Conservation (phyloP, 140 eudicot species). For the Flaveria floridana region DNA sequence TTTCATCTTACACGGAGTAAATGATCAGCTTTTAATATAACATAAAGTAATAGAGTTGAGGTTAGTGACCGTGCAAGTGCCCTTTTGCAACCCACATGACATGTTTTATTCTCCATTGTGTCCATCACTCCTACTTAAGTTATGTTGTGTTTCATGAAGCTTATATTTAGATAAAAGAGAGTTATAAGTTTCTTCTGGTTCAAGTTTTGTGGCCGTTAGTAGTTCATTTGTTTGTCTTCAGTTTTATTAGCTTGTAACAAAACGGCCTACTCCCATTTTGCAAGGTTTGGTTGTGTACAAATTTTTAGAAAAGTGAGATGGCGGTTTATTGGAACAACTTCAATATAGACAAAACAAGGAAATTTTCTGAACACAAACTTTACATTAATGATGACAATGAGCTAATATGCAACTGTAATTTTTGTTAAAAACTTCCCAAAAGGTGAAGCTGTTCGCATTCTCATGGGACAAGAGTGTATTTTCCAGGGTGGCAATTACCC, state of each 20-base stretch:
- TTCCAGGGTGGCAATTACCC: too few relatives aligned
- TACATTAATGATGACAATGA: not conserved
- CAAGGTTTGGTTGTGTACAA: not conserved
- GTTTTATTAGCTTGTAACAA: not conserved
- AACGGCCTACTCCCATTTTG: not conserved
- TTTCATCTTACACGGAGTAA: not conserved
- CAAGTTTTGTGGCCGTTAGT: not conserved
- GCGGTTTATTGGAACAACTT: not conserved
- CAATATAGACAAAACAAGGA: not conserved
- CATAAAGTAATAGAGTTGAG: not conserved
- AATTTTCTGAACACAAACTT: not conserved
- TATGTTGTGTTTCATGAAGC: not conserved
- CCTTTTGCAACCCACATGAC: constrained; percentile 15
- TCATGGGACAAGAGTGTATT: not conserved
- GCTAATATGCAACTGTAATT: not conserved
- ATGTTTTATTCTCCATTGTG: not conserved
- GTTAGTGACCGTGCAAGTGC: not conserved
- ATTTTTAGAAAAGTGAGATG: not conserved
- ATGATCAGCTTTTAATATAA: constrained; percentile 1
- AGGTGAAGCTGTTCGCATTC: not conserved
- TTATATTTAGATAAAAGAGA: not conserved
- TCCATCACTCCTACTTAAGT: not conserved
- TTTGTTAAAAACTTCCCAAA: not conserved
- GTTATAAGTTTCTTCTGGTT: not conserved
- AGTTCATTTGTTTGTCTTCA: not conserved